A percentile compares a stretch with the other conserved stretches of the same genome.
phyloP scores from a whole-genome alignment of 805 yeast genomes.

The Nakazawaea anatomiae region DNA sequence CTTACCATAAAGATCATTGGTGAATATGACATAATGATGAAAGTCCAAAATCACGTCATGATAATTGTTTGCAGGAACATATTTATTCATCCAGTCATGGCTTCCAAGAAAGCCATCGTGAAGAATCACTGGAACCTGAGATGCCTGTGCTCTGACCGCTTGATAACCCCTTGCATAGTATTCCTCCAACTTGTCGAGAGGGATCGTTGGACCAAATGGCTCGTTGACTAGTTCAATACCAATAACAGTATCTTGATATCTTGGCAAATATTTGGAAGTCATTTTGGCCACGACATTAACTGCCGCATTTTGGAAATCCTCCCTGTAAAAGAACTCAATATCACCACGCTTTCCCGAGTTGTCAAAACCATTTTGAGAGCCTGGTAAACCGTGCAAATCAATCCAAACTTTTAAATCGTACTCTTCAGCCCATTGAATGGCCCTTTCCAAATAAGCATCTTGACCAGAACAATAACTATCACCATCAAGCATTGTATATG shows the following conservation, averaged over 20 bases:
- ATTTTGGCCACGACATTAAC: conserved; percentile 44
- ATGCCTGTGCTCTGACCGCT: conserved; percentile 32
- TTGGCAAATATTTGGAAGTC: conserved; percentile 42
- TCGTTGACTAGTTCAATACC: conserved; percentile 72
- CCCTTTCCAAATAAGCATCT: conserved; percentile 54
- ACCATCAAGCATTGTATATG: conserved; percentile 40
- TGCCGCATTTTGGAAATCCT: conserved; percentile 41
- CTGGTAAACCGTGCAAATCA: conserved; percentile 79
- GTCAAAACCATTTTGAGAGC: conserved; percentile 83
- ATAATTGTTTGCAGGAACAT: conserved; percentile 26
- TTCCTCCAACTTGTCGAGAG: conserved; percentile 32
- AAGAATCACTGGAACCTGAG: conserved; percentile 42
- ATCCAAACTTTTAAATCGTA: conserved; percentile 62
- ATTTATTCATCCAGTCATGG: conserved; percentile 48
- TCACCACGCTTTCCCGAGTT: conserved; percentile 62
- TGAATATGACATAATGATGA: conserved; percentile 88
- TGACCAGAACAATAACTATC: conserved; percentile 69
- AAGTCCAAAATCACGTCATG: conserved; percentile 73
- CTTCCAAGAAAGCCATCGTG: conserved; percentile 61
- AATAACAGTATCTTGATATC: conserved; percentile 47
- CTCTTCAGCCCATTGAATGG: conserved; percentile 63
- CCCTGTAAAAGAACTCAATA: conserved; percentile 45
- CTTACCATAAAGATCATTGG: conserved; percentile 49
- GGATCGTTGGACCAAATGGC: conserved; percentile 53
- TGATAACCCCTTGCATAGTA: conserved; percentile 38